phyloP scores from a whole-genome alignment of 2,329 filamentous ascomycete species.

The Fusarium sp. region DNA sequence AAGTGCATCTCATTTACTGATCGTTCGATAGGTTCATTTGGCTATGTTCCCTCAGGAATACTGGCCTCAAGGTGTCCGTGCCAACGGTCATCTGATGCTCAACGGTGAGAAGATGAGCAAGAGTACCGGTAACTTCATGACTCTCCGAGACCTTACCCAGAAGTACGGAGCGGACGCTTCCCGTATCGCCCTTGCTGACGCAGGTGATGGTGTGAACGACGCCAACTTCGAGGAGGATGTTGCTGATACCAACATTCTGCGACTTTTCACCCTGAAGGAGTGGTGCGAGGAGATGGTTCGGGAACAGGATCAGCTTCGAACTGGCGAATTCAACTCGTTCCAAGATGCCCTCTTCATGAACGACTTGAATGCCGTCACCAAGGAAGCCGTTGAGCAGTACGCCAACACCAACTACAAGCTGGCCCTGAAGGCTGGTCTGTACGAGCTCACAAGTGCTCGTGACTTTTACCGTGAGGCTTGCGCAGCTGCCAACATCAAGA shows the following conservation, averaged over 20 bases:
- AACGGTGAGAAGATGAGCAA: constrained; percentile 99
- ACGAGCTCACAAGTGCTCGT: constrained; percentile 88
- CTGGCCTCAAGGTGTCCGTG: constrained; percentile 87
- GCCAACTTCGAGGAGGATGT: constrained; percentile 98
- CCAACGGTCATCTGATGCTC: constrained; percentile 92
- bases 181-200: constrained; percentile 91
- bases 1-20: not conserved
- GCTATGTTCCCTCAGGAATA: constrained; percentile 89
- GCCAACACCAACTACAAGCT: constrained; percentile 79
- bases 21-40: constrained; percentile 64
- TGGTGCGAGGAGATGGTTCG: constrained; percentile 90
- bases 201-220: constrained; percentile 92
- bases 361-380: constrained; percentile 87
- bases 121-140: constrained; percentile 97
- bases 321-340: constrained; percentile 79
- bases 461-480: constrained; percentile 91
- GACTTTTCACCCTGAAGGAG: constrained; percentile 82
- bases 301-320: constrained; percentile 75
- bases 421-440: constrained; percentile 86
- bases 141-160: constrained; percentile 82
- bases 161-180: constrained; percentile 97
- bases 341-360: constrained; percentile 93
- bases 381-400: constrained; percentile 83
- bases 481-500: constrained; percentile 79
- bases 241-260: constrained; percentile 89